Base-by-base conservation (phyloP, 495 filamentous ascomycete genomes). In the Staphylotrichum longicolle region DNA sequence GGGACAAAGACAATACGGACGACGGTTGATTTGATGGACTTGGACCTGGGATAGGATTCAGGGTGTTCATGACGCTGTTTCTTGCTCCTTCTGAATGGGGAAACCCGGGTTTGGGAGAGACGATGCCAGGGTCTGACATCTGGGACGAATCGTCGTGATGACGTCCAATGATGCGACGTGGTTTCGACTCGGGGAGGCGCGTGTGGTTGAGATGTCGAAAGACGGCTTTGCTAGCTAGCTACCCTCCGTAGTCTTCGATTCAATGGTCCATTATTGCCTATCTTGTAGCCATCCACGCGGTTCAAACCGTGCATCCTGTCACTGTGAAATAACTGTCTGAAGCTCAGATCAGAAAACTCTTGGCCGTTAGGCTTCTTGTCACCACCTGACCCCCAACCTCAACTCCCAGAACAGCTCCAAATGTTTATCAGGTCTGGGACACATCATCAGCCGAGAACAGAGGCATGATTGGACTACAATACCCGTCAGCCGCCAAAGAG, bases 171-270 rank as follows among this genome's bases (percentile, higher is more conserved):
- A 39, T 39, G 37, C 37, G 6, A 39, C 41, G 20, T 12, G 30
- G 47, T 52, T 27, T 27, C 20, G 20, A 27, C 20, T 27, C 20
- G 20, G 32, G 37, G 40, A 37, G 47, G 9, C 5, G 47, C 20
- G 46, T 27, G 46, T 33, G 39, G 37, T 52, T 15, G 57, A 51
- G 39, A 20, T 58, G 54, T 52, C 54, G 55, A 44, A 41, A 48
- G 55, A 58, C 61, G 48, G 49, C 55, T 48, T 47, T 42, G 57
- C 8, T 63, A 58, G 60, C 53, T 62, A 62, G 42, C 53, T 57
- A 42, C 53, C 52, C 54, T 52, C 53, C 12, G 44, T 62, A 48
- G 60, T 57, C 49, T 53, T 45, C 54, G 55, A 52, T 63, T 63
- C 54, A 27, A 49, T 53, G 47, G 55, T 58, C 44, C 56, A 55